Conservation (phyloP, 371 early-diverging fungal species). For the Umbelopsis sp. region DNA sequence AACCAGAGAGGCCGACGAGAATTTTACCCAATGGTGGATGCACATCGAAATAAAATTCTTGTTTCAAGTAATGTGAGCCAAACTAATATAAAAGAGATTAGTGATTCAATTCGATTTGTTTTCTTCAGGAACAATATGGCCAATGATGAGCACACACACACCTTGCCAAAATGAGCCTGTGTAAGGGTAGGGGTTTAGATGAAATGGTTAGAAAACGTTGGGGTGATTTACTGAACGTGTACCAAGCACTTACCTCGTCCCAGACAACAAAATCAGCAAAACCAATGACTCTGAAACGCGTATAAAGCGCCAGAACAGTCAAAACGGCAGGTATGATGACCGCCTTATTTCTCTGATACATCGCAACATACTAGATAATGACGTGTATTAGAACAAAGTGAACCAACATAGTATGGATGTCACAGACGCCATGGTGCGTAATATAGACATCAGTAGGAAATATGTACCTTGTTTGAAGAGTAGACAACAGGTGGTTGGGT, state of each 20-base stretch:
- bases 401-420: background rate
- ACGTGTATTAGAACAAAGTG: background rate
- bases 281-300: slow-evolving; percentile 83
- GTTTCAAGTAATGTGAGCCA: slow-evolving; percentile 92
- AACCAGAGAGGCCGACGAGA: slow-evolving; percentile 92
- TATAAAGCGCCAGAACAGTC: slow-evolving; percentile 72
- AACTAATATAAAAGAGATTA: slow-evolving; percentile 57
- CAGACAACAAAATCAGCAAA: slow-evolving; percentile 80
- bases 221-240: too few species aligned
- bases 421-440: background rate
- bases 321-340: slow-evolving; percentile 57
- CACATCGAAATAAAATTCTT: slow-evolving; percentile 98
- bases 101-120: background rate
- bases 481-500: slow-evolving; percentile 24
- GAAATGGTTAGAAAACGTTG: too few species aligned
- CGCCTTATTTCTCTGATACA: slow-evolving; percentile 31
- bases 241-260: slow-evolving; percentile 62
- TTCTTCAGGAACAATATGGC: too few species aligned
- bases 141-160: slow-evolving; percentile 24
- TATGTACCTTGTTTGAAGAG: slow-evolving; percentile 44
- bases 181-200: too few species aligned
- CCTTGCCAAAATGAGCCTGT: slow-evolving; percentile 91
- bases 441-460: background rate
- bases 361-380: slow-evolving; percentile 42
- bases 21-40: slow-evolving; percentile 99